phyloP scores from a whole-genome alignment of 2,329 filamentous ascomycete genomes.

The Pyricularia grisea region DNA sequence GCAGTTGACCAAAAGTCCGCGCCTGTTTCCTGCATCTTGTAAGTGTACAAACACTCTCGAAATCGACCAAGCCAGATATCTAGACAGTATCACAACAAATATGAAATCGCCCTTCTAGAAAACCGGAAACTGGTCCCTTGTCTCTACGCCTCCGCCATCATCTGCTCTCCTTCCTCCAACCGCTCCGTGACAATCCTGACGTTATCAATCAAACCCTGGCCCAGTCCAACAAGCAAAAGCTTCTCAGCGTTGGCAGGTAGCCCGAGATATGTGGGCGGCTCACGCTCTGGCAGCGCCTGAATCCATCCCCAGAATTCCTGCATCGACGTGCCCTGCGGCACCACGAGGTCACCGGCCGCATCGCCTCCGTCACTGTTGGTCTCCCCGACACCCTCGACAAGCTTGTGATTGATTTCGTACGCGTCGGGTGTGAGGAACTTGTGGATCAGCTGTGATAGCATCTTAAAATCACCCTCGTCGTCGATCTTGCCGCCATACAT shows the following conservation, averaged over 20 bases:
- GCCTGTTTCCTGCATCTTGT: not conserved
- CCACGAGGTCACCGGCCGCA: conserved; percentile 45
- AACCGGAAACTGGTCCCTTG: not conserved
- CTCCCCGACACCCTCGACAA: conserved; percentile 51
- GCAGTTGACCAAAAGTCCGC: not conserved
- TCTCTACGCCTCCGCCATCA: conserved; percentile 55
- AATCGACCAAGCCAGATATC: not conserved
- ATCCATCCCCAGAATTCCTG: conserved; percentile 89
- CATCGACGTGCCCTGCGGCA: conserved; percentile 74
- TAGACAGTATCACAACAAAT: not conserved
- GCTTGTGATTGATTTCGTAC: conserved; percentile 85
- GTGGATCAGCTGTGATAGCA: conserved; percentile 64
- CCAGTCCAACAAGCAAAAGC: conserved; percentile 79
- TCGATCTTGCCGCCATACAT: conserved; percentile 99
- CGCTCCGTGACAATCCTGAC: conserved; percentile 76
- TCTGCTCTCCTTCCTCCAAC: conserved; percentile 87
- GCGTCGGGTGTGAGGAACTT: conserved; percentile 76
- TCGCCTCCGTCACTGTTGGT: conserved; percentile 25
- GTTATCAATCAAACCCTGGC: conserved; percentile 74
- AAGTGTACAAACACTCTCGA: not conserved
- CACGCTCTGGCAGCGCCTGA: conserved; percentile 81
- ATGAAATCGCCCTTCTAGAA: not conserved
- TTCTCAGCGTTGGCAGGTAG: conserved; percentile 96
- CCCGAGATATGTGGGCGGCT: conserved; percentile 91
- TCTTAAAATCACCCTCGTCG: conserved; percentile 71